Evolutionary conservation across 2,329 filamentous ascomycete genomes (phyloP), one percentile per base, ranked within the genome.

Genomic region (Teratosphaeria destructans): DNA sequence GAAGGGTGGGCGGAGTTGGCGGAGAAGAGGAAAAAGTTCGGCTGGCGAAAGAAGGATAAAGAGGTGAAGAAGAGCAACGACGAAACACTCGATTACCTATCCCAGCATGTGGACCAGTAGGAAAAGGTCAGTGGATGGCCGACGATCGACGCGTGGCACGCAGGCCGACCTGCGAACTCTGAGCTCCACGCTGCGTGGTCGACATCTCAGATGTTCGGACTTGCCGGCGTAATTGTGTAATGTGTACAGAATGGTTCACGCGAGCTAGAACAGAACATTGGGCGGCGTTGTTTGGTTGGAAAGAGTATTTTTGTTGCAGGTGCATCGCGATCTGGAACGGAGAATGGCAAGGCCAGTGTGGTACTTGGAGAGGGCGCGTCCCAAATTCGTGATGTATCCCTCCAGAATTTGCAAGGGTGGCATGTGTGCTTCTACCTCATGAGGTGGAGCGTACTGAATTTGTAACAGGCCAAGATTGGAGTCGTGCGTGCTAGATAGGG

Each of bases 1-100:
- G 66, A 72, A 27, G 71, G 68, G 8, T 73, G 72, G 72, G 69
- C 67, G 58, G 66, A 69, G 57, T 63, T 71, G 66, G 63, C 62
- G 32, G 69, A 71, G 37, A 70, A 71, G 64, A 68, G 71, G 37
- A 71, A 71, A 64, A 70, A 70, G 34, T 59, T 62, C 19, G 60
- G 64, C 53, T 56, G 62, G 59, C 61, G 60, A 3, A 62, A 63
- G 57, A 66, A 65, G 56, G 65, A 70, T 19, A 23, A 32, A 32
- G 53, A 55, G 53, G 23, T 8, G 5, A 55, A 55, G 53, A 55
- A 34, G 12, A 55, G 16, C 43, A 23, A 49, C n/a, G 43, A 23
- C 5, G 43, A 49, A n/a, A 10, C 16, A 49, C 43, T 49, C 5
- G 43, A 23, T n/a, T 49, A 49, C 43, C 19, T 49, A 26, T 49